These are phyloP conservation scores for Groenewaldozyma salmanticensis DNA, from an alignment of 805 yeast genomes.

Conservation along the genomic window DNA sequence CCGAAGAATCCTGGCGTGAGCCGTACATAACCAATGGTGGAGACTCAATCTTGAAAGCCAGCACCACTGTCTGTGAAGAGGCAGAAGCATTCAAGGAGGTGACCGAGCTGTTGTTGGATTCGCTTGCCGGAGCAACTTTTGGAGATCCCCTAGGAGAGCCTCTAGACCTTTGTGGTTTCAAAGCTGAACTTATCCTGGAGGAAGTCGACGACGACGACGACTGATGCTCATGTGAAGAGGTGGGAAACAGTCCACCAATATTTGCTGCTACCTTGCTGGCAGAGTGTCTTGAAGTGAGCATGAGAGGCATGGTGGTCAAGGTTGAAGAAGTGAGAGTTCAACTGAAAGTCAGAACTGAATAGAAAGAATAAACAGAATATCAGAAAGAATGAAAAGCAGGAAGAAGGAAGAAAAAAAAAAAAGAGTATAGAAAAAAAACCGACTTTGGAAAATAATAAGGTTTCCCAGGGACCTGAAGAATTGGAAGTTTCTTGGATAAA, in stretches of 20 bases:
- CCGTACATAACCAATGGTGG: slow-evolving; percentile 91
- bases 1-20: slow-evolving; percentile 63
- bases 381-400: too few species aligned
- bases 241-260: neutral
- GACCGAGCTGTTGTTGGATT: too few species aligned
- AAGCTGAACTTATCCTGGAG: too few species aligned
- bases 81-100: slow-evolving; percentile 3
- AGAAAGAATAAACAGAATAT: too few species aligned
- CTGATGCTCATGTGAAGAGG: neutral
- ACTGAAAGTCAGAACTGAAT: slow-evolving; percentile 28
- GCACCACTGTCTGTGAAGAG: slow-evolving; percentile 8
- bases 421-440: too few species aligned
- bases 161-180: neutral
- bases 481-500: too few species aligned
- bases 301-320: neutral
- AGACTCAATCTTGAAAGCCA: slow-evolving; percentile 60
- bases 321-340: slow-evolving; percentile 7
- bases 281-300: neutral
- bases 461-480: too few species aligned
- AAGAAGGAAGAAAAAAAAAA: too few species aligned
- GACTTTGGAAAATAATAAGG: too few species aligned
- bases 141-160: neutral
- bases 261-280: neutral
- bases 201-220: neutral
- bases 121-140: too few species aligned